Conservation (phyloP, 331 rosid genomes). For the Stylosanthes scabra region DNA sequence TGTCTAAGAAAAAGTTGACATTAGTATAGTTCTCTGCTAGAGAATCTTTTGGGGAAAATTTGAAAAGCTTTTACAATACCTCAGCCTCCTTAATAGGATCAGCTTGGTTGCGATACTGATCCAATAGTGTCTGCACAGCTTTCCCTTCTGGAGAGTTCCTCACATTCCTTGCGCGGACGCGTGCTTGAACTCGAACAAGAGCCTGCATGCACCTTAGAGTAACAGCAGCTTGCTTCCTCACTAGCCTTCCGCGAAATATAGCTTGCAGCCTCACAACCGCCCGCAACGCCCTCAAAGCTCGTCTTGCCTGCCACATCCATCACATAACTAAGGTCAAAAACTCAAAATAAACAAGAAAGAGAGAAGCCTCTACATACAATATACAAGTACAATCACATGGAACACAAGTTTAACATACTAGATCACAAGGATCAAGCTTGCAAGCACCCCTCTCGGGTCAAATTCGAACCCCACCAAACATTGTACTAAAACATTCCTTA, state of each 20-base stretch:
- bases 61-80: conserved; percentile 43
- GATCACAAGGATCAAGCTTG: too few species aligned
- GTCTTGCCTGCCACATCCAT: conserved; percentile 64
- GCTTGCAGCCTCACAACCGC: conserved; percentile 97
- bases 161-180: conserved; percentile 62
- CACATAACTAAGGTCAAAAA: background rate
- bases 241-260: conserved; percentile 82
- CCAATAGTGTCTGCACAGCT: conserved; percentile 34
- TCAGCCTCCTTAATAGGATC: conserved; percentile 74
- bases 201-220: conserved; percentile 98
- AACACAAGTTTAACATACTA: conserved; percentile 1
- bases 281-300: conserved; percentile 81
- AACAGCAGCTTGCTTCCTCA: conserved; percentile 89
- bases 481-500: background rate
- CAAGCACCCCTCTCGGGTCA: background rate
- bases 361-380: too few species aligned
- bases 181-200: conserved; percentile 83
- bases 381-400: too few species aligned
- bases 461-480: background rate
- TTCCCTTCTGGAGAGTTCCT: conserved; percentile 47
- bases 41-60: conserved; percentile 14
- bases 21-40: background rate
- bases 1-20: background rate
- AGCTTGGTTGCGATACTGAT: conserved; percentile 34
- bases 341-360: conserved; percentile 20